These are phyloP conservation scores for Ceratocystis ficicola DNA, from an alignment of 2,329 filamentous ascomycete genomes.

Conservation along the genomic window DNA sequence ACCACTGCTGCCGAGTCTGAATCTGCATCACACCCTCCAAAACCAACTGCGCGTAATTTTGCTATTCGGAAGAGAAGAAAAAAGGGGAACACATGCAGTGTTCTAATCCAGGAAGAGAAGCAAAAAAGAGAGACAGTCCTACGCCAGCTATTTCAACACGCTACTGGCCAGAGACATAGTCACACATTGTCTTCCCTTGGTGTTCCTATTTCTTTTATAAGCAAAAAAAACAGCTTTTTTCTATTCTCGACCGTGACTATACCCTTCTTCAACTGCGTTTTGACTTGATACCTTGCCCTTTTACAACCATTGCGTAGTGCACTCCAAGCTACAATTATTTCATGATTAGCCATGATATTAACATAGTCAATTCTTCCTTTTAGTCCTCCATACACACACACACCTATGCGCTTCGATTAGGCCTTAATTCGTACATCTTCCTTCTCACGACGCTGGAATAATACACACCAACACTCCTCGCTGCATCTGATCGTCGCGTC, in stretches of 20 bases:
- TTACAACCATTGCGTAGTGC: not conserved
- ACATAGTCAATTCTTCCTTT: not conserved
- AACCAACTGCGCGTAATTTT: not conserved
- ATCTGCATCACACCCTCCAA: not conserved
- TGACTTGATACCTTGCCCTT: not conserved
- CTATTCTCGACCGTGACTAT: not conserved
- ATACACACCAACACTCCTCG: not conserved
- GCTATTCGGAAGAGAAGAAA: not conserved
- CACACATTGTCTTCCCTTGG: not conserved
- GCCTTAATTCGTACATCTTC: not conserved
- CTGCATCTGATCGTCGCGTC: not conserved
- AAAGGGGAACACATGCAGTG: not conserved
- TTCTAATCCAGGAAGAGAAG: not conserved
- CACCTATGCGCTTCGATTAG: not conserved
- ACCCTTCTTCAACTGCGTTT: not conserved
- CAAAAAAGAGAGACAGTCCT: conserved; percentile 7
- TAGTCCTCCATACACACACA: not conserved
- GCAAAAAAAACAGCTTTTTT: not conserved
- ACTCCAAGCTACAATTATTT: not conserved
- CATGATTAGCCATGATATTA: not conserved
- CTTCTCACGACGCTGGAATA: not conserved
- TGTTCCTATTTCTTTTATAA: not conserved
- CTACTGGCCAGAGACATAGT: not conserved
- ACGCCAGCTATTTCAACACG: not conserved
- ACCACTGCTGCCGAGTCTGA: not conserved